Evolutionary conservation across 495 filamentous ascomycete species (phyloP), one percentile per base, ranked within the genome.

Genomic region (Cercophora scortea): DNA sequence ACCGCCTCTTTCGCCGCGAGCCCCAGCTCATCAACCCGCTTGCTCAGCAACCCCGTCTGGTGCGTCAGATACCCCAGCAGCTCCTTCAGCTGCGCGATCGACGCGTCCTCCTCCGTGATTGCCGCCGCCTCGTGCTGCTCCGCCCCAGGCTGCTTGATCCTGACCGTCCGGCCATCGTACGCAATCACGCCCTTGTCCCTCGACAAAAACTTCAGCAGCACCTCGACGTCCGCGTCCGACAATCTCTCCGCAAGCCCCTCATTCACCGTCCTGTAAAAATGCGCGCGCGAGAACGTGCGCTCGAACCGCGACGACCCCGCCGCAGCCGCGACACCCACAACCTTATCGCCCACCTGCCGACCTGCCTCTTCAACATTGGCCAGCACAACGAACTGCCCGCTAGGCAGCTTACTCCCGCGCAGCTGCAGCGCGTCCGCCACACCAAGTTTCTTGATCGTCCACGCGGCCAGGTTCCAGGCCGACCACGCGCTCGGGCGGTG

Each of bases 41-140:
- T 62, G 25, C 63, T 70, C 1, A 88, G 63, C 0, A 72, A 58
- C 32, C 61, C 56, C 16, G 75, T 76, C 60, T 90, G 86, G 43
- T 73, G 73, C 34, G 77, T 75, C 16, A 90, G 66, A 18, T 81
- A 80, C 34, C 71, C 69, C 33, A 86, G 80, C 15, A 90, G 71
- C 5, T 81, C 75, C 59, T 85, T 89, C 34, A 95, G 78, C 33
- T 81, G 84, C 2, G 89, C 89, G 51, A 96, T 87, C 0, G 88
- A 86, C 7, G 72, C 76, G 68, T 98, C 94, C 57, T 92, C 80
- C 25, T 79, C 64, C 4, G 86, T 86, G 44, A 95, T 85, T 0
- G 19, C 33, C 10, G 42, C n/a, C 4, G 32, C 47, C 15, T 72
- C 58, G 6, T 61, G 38, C 6, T 72, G 65, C 16, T 76, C 65